These are phyloP conservation scores for Cercospora janseana DNA, from an alignment of 2,329 filamentous ascomycete genomes.

Conservation along the genomic window DNA sequence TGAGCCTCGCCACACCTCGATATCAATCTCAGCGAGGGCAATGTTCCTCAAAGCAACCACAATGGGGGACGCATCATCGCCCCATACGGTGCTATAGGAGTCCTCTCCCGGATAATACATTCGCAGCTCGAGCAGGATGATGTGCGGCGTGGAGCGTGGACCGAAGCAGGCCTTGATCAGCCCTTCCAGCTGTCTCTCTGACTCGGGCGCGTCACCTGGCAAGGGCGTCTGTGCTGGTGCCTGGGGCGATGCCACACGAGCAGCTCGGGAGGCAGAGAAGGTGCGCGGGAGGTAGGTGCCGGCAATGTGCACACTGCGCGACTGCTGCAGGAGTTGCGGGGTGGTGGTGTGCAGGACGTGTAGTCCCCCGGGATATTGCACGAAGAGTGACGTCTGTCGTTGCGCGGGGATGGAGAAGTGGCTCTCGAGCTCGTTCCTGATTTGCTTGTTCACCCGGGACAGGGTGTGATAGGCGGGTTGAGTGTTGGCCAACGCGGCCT, in stretches of 20 bases:
- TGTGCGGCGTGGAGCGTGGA: conserved; percentile 22
- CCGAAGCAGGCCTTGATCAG: conserved; percentile 39
- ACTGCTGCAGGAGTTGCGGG: conserved; percentile 43
- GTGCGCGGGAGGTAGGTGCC: conserved; percentile 38
- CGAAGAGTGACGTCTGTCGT: conserved; percentile 41
- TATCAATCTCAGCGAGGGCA: conserved; percentile 40
- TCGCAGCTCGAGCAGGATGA: conserved; percentile 40
- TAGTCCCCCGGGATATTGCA: conserved; percentile 44
- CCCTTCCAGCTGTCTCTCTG: conserved; percentile 35
- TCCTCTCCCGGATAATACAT: conserved; percentile 43
- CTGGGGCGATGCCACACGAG: conserved; percentile 16
- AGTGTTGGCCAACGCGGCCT: conserved; percentile 15
- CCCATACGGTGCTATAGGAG: conserved; percentile 42
- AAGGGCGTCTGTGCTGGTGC: conserved; percentile 12
- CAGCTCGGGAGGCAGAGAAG: conserved; percentile 25
- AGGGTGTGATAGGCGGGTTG: conserved; percentile 24
- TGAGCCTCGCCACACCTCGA: conserved; percentile 37
- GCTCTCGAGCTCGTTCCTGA: conserved; percentile 40
- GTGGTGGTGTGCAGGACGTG: conserved; percentile 41
- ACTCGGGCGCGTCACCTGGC: conserved; percentile 27
- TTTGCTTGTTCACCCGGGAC: conserved; percentile 34
- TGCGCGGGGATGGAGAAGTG: conserved; percentile 36
- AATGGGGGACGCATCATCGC: conserved; percentile 40
- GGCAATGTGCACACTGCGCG: conserved; percentile 42
- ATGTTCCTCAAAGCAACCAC: conserved; percentile 40